Base-by-base conservation (phyloP, 768 basidiomycete species). In the Tylopilus vinaceipallidus region DNA sequence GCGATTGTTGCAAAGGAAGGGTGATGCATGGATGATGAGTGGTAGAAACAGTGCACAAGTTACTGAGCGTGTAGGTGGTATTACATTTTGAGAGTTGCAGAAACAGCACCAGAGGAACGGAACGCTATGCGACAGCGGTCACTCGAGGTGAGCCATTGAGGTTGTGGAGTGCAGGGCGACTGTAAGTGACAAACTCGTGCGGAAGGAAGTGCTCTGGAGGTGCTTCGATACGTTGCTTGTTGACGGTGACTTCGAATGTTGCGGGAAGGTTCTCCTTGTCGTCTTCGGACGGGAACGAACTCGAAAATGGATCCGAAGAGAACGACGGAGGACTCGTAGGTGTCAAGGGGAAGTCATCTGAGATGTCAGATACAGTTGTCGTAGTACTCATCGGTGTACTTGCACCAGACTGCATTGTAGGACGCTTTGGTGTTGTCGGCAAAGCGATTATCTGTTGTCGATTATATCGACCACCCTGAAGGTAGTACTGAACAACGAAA, bases 401-500 rank as follows among this genome's bases (percentile, higher is more conserved):
- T 54, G 81, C 69, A 35, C 77, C 76, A 38, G 84, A 83, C 14
- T 67, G 55, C 50, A 48, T 34, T 6, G 67, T 52, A 4, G 73
- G 49, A 29, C 74, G 73, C 27, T 70, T 65, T 1, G 82, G 74
- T 34, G 90, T 91, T 55, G 83, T 79, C 30, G 90, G 88, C 40
- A 88, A 73, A 17, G 81, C 60, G 16, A 66, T 52, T 27, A 68
- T 55, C 24, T 70, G 62, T 33, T 81, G 79, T 34, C 75, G 77
- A 52, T 73, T 64, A 65, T 87, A 91, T 45, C 83, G 86, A 37
- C 85, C 85, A 42, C 94, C 95, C 62, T 89, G 82, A 42, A 98
- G 83, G 67, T 98, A 99, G 72, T 84, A 93, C 66, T 98, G 91
- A 30, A 94, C 85, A 53, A 93, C 91, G 65, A 91, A 83, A 20